Conservation (phyloP, 2,329 filamentous ascomycete genomes). For the Alternaria alternata region DNA sequence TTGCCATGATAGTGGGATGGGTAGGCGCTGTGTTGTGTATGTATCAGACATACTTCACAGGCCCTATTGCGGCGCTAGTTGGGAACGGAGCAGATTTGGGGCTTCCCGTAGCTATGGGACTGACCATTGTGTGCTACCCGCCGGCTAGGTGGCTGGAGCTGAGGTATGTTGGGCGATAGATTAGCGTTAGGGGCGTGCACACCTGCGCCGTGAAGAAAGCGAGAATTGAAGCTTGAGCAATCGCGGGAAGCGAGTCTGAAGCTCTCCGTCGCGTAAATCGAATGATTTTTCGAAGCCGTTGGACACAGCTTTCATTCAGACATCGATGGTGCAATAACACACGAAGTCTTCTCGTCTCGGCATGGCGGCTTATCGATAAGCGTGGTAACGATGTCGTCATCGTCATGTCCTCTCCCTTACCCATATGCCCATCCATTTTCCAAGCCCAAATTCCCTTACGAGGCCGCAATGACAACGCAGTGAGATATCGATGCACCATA, state of each 20-base stretch:
- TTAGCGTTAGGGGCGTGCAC: background rate
- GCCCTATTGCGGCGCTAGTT: slow-evolving; percentile 28
- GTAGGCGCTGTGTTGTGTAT: background rate
- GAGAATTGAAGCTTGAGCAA: background rate
- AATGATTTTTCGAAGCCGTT: background rate
- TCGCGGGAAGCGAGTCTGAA: background rate
- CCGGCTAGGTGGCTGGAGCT: slow-evolving; percentile 62
- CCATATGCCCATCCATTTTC: background rate
- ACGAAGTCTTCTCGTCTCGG: background rate
- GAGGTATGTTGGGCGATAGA: slow-evolving; percentile 28
- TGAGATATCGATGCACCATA: background rate
- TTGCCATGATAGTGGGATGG: slow-evolving; percentile 1
- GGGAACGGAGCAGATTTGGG: slow-evolving; percentile 62
- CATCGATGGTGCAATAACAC: background rate
- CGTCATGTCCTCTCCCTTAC: background rate
- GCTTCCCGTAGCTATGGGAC: slow-evolving; percentile 62
- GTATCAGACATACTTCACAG: slow-evolving; percentile 25
- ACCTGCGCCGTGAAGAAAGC: background rate
- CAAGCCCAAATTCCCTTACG: background rate
- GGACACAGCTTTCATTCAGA: background rate
- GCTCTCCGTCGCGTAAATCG: background rate
- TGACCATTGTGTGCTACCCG: slow-evolving; percentile 62
- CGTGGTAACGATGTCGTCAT: background rate
- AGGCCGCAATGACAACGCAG: background rate
- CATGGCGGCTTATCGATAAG: background rate